These are phyloP conservation scores for Rosa lucieae DNA, from an alignment of 306 rosid genomes.

Conservation along the genomic window DNA sequence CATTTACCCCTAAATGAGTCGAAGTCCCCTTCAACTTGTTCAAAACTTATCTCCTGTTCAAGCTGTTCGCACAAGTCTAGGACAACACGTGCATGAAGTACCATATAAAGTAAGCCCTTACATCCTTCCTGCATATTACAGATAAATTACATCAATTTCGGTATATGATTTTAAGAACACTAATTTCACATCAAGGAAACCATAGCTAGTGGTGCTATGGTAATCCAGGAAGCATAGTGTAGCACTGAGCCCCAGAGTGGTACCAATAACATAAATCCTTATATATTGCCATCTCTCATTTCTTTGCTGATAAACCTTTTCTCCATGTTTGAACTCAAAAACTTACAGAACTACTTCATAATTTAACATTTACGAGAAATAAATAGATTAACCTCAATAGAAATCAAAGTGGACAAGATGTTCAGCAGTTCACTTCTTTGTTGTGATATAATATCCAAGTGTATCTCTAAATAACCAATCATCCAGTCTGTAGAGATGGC, in stretches of 20 bases:
- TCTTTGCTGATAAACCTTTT: not conserved
- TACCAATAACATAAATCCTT: not conserved
- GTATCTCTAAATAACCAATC: not conserved
- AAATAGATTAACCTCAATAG: not conserved
- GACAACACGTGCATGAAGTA: constrained; percentile 97
- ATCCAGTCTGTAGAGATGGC: not conserved
- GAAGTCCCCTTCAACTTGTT: constrained; percentile 95
- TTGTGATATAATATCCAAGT: not conserved
- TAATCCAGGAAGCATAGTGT: not conserved
- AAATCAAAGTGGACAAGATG: not conserved
- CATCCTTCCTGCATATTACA: constrained; percentile 77
- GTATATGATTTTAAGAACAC: constrained; percentile 1
- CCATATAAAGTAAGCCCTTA: constrained; percentile 96
- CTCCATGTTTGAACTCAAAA: not conserved
- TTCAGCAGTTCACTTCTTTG: not conserved
- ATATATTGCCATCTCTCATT: not conserved
- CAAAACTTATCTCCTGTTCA: constrained; percentile 87
- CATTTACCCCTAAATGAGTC: constrained; percentile 88
- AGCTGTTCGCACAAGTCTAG: constrained; percentile 77
- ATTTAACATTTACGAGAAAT: not conserved
- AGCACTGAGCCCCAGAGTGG: not conserved
- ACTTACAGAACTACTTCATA: not conserved
- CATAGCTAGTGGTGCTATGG: not conserved
- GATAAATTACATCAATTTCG: constrained; percentile 3
- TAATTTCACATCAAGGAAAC: not conserved